A percentile compares a stretch with the other conserved stretches of the same genome.
phyloP scores from a whole-genome alignment of 257 asterid species.

The Rauvolfia tetraphylla region DNA sequence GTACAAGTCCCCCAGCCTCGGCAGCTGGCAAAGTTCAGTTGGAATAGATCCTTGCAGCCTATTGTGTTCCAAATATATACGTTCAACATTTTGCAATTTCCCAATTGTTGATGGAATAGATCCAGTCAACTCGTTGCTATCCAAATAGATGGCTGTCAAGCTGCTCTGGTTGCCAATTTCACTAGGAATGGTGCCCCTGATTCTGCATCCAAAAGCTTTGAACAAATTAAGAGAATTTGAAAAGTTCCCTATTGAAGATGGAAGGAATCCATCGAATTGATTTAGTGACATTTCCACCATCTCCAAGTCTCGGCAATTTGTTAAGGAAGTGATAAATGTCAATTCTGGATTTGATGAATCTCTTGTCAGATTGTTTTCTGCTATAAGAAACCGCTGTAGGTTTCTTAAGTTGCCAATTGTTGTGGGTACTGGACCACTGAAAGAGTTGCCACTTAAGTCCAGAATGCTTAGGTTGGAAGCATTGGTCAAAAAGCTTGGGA shows the following conservation, averaged over 20 bases:
- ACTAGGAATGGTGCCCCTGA: constrained; percentile 40
- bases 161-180: constrained; percentile 46
- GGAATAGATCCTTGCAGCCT: constrained; percentile 49
- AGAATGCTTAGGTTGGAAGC: constrained; percentile 35
- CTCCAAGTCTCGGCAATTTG: constrained; percentile 36
- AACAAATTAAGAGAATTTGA: constrained; percentile 32
- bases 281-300: constrained; percentile 25
- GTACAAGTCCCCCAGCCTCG: constrained; percentile 38
- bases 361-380: constrained; percentile 41
- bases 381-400: constrained; percentile 23
- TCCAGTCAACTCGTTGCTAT: constrained; percentile 42
- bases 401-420: constrained; percentile 32
- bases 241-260: constrained; percentile 47
- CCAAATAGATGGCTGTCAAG: constrained; percentile 28
- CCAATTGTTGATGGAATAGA: constrained; percentile 40
- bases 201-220: constrained; percentile 28
- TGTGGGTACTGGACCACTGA: constrained; percentile 39
- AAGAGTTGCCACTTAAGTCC: constrained; percentile 19
- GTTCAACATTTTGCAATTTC: constrained; percentile 25
- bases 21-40: constrained; percentile 34
- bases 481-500: constrained; percentile 42
- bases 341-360: constrained; percentile 26
- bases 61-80: constrained; percentile 49
- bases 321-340: constrained; percentile 38
- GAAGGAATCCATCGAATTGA: constrained; percentile 45